A percentile compares a stretch with the other conserved stretches of the same genome.
phyloP scores from a whole-genome alignment of 805 yeast species.

The Saccharomycopsis guyanensis region DNA sequence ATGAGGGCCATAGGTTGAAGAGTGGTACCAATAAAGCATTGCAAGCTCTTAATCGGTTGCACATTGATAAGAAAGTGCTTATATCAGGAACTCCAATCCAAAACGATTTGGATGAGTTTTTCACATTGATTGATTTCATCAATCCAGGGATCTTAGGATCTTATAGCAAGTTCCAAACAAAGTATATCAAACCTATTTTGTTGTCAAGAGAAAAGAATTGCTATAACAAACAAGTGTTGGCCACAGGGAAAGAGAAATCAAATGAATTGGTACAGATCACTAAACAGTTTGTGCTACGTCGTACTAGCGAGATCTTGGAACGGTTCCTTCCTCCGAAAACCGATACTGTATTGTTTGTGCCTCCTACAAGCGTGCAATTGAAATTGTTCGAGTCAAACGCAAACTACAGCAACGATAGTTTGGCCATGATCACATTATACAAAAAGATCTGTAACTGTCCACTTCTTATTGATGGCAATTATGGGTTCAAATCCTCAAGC shows the following conservation, averaged over 20 bases:
- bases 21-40: constrained; percentile 65
- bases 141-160: constrained; percentile 79
- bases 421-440: constrained; percentile 64
- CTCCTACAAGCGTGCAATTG: constrained; percentile 60
- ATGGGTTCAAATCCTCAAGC: constrained; percentile 44
- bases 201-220: constrained; percentile 58
- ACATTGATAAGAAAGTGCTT: constrained; percentile 50
- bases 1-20: constrained; percentile 91
- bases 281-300: constrained; percentile 57
- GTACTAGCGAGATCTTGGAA: constrained; percentile 52
- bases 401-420: constrained; percentile 37
- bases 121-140: constrained; percentile 68
- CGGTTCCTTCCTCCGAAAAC: constrained; percentile 65
- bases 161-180: constrained; percentile 48
- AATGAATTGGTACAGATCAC: constrained; percentile 60
- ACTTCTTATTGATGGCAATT: constrained; percentile 45
- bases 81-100: constrained; percentile 92
- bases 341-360: constrained; percentile 70
- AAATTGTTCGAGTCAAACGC: constrained; percentile 35
- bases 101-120: constrained; percentile 81
- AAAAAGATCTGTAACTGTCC: constrained; percentile 85
- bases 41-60: constrained; percentile 48
- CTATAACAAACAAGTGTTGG: constrained; percentile 38
- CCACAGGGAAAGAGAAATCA: constrained; percentile 54
- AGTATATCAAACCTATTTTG: constrained; percentile 62